Percentiles rank a stretch among this genome's conserved stretches.
phyloP scores from a whole-genome alignment of 257 asterid species.

The Lantana camara region DNA sequence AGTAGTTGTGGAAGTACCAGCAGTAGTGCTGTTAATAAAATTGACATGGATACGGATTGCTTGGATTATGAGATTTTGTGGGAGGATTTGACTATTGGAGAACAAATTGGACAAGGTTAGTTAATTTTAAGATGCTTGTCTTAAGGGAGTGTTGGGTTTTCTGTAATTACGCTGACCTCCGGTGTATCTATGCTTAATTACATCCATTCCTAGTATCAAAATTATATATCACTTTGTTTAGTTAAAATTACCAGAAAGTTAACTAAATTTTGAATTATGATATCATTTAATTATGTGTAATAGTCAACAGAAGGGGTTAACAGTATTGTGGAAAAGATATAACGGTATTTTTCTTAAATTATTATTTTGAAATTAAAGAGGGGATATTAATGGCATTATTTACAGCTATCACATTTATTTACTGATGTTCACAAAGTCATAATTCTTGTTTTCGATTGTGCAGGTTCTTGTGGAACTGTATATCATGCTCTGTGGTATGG shows the following conservation, averaged over 20 bases:
- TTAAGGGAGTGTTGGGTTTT: too few relatives aligned
- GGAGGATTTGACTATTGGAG: slow-evolving; percentile 96
- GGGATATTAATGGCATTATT: background rate
- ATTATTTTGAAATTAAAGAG: too few relatives aligned
- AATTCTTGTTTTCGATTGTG: slow-evolving; percentile 24
- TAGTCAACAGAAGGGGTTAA: too few relatives aligned
- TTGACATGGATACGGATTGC: slow-evolving; percentile 67
- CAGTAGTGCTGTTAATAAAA: slow-evolving; percentile 72
- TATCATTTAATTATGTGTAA: too few relatives aligned
- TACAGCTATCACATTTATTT: slow-evolving; percentile 6
- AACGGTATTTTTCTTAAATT: too few relatives aligned
- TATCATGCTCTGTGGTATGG: slow-evolving; percentile 97
- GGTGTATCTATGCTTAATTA: too few relatives aligned
- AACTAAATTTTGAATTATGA: too few relatives aligned
- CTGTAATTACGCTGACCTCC: too few relatives aligned
- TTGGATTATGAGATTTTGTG: slow-evolving; percentile 86
- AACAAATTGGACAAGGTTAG: slow-evolving; percentile 92
- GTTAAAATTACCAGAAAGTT: too few relatives aligned
- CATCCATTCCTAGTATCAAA: too few relatives aligned
- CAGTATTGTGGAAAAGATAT: too few relatives aligned
- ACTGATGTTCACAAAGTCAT: slow-evolving; percentile 4
- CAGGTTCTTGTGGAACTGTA: slow-evolving; percentile 98
- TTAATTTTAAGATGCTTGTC: background rate
- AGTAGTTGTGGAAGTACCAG: slow-evolving; percentile 85
- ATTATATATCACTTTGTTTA: too few relatives aligned